Base-by-base conservation (phyloP, 108 stramenopile genomes). In the Tribonema minus region DNA sequence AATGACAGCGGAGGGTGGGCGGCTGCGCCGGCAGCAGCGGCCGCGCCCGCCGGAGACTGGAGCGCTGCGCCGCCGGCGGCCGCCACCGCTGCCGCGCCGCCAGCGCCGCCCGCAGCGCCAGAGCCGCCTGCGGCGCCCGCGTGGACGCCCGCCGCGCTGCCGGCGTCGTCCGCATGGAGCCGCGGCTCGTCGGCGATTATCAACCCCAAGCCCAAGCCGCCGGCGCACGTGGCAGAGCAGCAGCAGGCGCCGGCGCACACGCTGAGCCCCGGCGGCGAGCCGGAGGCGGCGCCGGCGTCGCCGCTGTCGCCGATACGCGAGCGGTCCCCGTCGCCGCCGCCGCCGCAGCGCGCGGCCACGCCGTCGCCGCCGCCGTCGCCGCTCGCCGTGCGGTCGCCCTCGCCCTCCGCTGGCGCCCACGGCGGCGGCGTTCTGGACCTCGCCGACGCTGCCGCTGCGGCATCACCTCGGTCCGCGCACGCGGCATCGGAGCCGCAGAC, bases 101-200 rank as follows among this genome's bases (percentile, higher is more conserved):
- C n/a, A n/a, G n/a, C n/a, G n/a, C n/a, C n/a, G n/a, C n/a, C n/a
- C n/a, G n/a, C n/a, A n/a, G n/a, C n/a, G n/a, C n/a, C n/a, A n/a
- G n/a, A n/a, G n/a, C n/a, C n/a, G n/a, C n/a, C n/a, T n/a, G n/a
- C n/a, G n/a, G n/a, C n/a, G n/a, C n/a, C 27, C 12, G 71, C 61
- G 33, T 72, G 71, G 71, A 61, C 71, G 38, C 61, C 41, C 37
- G 38, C 59, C 3, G 61, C 61, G 60, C 71, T 72, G 71, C 71
- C 71, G 37, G 36, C 71, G 38, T 61, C 71, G 3, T 72, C 71
- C 29, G 71, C 71, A 37, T 72, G 71, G 71, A 72, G 71, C 71
- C 71, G 71, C 61, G 71, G 71, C 15, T 59, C 71, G 29, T 4
- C 37, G 30, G 61, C 71, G 1, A 72, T 72, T 29, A 72, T 72